Evolutionary conservation across 2,329 filamentous ascomycete genomes (phyloP), one percentile per base, ranked within the genome.

Genomic region (Fusarium staphyleae): DNA sequence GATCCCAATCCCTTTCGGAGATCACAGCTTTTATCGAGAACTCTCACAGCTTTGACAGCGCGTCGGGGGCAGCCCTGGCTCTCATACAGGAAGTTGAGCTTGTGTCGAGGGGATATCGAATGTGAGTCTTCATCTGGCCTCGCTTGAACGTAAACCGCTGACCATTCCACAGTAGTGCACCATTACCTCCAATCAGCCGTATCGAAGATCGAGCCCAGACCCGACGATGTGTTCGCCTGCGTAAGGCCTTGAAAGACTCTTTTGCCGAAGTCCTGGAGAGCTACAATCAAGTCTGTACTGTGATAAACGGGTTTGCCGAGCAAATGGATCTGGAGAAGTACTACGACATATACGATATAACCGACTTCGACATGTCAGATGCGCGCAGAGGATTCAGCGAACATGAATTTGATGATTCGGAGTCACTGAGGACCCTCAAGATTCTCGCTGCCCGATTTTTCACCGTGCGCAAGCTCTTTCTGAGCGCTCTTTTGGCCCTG

Each of bases 1-100:
- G 91, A 48, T 85, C 88, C 44, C 87, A 93, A 69, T 87, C 89
- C 1, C 80, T 96, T 30, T 79, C 85, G 28, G 85, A 87, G 57
- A 86, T 89, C 5, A 84, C 85, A 10, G 75, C 79, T 1, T 86
- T 96, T 60, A 86, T 95, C 37, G 79, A 84, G 39, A 87, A 86
- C 67, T 87, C 91, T 32, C 91, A 96, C 69, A 86, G 87, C 42
- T 91, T 96, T 65, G 92, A 97, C 73, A 85, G 87, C 33, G 87
- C 88, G 16, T 87, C 85, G 33, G 87, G 87, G 32, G 88, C 90
- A 26, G 89, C 90, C 3, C 79, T 96, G 48, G 86, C 89, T 30
- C 82, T 96, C 55, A 88, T 97, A 57, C 93, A 96, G 72, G 93
- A 97, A 74, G 92, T 97, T n/a, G 93, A 97, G 75, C 81, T 97